Base-by-base conservation (phyloP, 352 stramenopile species). In the Phytophthora brassicae region DNA sequence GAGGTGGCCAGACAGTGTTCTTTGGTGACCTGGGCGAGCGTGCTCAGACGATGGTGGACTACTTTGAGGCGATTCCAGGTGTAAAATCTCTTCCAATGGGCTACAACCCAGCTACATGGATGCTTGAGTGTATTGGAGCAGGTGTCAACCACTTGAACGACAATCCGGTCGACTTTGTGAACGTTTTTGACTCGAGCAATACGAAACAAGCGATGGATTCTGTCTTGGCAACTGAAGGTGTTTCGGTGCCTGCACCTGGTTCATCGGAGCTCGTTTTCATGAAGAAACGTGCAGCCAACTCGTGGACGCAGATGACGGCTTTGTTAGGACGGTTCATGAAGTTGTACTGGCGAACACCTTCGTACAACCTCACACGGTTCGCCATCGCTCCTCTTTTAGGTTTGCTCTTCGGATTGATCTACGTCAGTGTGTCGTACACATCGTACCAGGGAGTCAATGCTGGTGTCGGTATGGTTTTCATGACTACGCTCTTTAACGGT, bases 31-130 rank as follows among this genome's bases (percentile, higher is more conserved):
- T 96, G 11, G 90, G 90, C 39, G 44, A 80, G 16, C 63, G 81
- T 24, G 66, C 68, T 44, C 61, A 50, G 31, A 69, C 74, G 3
- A 60, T 88, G 36, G 41, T 88, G 31, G 56, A 72, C 12, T 86
- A 96, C 50, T 82, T 97, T 28, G 64, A 82, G 43, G 78, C 80
- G 28, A 85, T 96, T 46, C 76, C 90, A 17, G 75, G 75, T 48
- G 74, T 81, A 26, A 54, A 53, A 8, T 46, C 28, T 24, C 81
- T 96, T 43, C 64, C 71, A 2, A 48, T 41, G 31, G 73, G 78
- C 29, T 83, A 90, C 56, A 97, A 97, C 50, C 88, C 90, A n/a
- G 86, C 88, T 11, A 92, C 89, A 11, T 97, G 86, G 85, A 96
- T 97, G 86, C 66, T 96, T 13, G 78, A 84, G 44, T 77, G 73